These are phyloP conservation scores for Colletotrichum liriopes DNA, from an alignment of 2,329 filamentous ascomycete species.

Conservation along the genomic window DNA sequence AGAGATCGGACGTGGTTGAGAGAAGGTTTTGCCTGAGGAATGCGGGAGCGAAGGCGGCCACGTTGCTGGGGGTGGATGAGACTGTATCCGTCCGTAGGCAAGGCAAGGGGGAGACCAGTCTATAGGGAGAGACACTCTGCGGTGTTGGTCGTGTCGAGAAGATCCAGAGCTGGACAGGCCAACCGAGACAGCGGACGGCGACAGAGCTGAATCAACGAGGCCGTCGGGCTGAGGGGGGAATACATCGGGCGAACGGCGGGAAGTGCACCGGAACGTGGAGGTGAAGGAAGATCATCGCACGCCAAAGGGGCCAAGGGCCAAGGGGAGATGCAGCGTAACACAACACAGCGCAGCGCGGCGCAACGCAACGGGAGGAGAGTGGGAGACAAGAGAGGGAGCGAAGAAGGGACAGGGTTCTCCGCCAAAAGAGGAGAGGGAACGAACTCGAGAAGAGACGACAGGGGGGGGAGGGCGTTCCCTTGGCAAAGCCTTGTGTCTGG, in stretches of 20 bases:
- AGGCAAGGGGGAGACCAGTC: background rate
- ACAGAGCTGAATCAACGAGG: constrained; percentile 18
- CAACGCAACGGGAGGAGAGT: background rate
- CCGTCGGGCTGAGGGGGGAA: constrained; percentile 10
- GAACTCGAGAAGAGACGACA: constrained; percentile 5
- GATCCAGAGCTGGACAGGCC: background rate
- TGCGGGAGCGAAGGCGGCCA: constrained; percentile 23
- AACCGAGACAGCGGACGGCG: background rate
- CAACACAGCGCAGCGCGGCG: no score
- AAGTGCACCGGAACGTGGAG: constrained; percentile 25
- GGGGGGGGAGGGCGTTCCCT: constrained; percentile 15
- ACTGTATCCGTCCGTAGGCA: background rate
- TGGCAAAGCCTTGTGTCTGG: constrained; percentile 26
- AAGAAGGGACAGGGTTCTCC: constrained; percentile 36
- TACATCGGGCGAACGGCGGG: constrained; percentile 7
- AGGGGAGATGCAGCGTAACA: constrained; percentile 4
- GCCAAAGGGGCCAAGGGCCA: background rate
- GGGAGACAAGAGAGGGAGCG: constrained; percentile 1
- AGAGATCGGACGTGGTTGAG: constrained; percentile 18
- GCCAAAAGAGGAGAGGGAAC: constrained; percentile 37
- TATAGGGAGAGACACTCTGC: constrained; percentile 30
- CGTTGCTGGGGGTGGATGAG: constrained; percentile 17
- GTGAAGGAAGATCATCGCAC: constrained; percentile 14
- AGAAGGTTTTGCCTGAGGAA: constrained; percentile 33
- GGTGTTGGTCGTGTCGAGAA: background rate